phyloP scores from a whole-genome alignment of 805 yeast genomes.

The Cyberlindnera samutprakarnensis region DNA sequence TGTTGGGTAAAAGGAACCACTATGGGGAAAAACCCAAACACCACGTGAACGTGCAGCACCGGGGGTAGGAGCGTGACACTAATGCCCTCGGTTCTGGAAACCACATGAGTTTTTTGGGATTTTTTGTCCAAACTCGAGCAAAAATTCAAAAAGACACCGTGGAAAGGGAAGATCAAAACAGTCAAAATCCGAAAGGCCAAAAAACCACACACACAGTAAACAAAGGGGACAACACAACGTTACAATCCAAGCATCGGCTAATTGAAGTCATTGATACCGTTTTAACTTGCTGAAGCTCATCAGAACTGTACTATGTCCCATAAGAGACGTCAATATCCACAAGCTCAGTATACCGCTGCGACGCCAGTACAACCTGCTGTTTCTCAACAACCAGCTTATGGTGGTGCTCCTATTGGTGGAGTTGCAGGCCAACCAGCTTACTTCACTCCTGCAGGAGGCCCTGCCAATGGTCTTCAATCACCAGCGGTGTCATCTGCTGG shows the following conservation, averaged over 20 bases:
- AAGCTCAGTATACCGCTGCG: slow-evolving; percentile 20
- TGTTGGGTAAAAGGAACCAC: too few relatives aligned
- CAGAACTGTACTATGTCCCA: slow-evolving; percentile 22
- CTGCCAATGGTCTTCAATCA: not conserved
- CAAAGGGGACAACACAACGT: not conserved
- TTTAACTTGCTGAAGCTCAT: too few relatives aligned
- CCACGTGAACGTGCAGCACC: too few relatives aligned
- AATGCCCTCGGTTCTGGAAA: too few relatives aligned
- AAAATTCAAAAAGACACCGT: too few relatives aligned
- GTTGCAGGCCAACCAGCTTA: too few relatives aligned
- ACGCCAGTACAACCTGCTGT: slow-evolving; percentile 1
- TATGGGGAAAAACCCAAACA: too few relatives aligned
- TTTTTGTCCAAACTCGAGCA: too few relatives aligned
- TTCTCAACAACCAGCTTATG: slow-evolving; percentile 13
- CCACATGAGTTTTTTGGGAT: too few relatives aligned
- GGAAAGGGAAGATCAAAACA: not conserved
- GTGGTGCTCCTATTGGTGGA: slow-evolving; percentile 12
- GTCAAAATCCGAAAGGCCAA: not conserved
- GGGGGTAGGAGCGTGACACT: too few relatives aligned
- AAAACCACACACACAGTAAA: not conserved
- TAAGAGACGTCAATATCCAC: slow-evolving; percentile 27
- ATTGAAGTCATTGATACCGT: too few relatives aligned
- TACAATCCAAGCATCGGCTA: not conserved
- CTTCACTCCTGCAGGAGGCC: slow-evolving; percentile 3
- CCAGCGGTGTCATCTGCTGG: not conserved